Conservation (phyloP, 1,284 basidiomycete species). For the Bondarzewia mesenterica region DNA sequence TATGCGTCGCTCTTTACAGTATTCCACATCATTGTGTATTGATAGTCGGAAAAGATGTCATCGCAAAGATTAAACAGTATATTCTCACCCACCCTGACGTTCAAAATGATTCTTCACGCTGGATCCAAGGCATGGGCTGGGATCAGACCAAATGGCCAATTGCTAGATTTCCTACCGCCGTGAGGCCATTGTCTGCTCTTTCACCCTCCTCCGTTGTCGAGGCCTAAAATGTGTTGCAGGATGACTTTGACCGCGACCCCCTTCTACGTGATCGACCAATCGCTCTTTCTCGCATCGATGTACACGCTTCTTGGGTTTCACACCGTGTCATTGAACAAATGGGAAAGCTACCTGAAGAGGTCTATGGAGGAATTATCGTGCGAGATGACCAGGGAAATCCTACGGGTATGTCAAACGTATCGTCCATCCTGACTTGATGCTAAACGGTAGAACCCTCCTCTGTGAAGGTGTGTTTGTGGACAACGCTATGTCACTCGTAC, state of each 20-base stretch:
- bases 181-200: constrained; percentile 25
- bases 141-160: constrained; percentile 66
- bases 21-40: not conserved
- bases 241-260: constrained; percentile 51
- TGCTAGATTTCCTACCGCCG: constrained; percentile 71
- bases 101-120: constrained; percentile 43
- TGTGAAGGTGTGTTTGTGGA: constrained; percentile 59
- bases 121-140: constrained; percentile 90
- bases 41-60: constrained; percentile 37
- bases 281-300: constrained; percentile 68
- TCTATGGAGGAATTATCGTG: constrained; percentile 74
- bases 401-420: constrained; percentile 47
- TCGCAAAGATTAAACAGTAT: constrained; percentile 56
- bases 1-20: constrained; percentile 16
- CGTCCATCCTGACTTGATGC: not conserved
- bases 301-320: constrained; percentile 84
- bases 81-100: constrained; percentile 50
- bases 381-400: constrained; percentile 57
- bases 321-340: constrained; percentile 56
- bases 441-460: constrained; percentile 2
- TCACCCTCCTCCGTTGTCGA: not conserved
- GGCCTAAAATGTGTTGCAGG: constrained; percentile 34
- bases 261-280: constrained; percentile 61
- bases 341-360: constrained; percentile 22
- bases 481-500: constrained; percentile 64